Percentiles rank a stretch among this genome's conserved stretches.
Conservation (phyloP, 129 eudicot species). For the Oenanthe sinensis region DNA sequence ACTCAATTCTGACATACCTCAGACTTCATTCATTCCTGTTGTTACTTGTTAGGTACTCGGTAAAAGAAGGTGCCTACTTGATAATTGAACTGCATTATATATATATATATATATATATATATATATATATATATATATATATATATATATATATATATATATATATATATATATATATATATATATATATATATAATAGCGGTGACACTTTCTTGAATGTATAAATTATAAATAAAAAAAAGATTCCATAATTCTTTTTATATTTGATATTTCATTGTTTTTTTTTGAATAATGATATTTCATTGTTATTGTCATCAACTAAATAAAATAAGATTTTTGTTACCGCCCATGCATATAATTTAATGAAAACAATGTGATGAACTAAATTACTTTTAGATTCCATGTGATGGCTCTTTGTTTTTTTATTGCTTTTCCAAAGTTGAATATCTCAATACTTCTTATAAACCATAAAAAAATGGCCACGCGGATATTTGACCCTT, state of each 20-base stretch:
- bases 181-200: not conserved
- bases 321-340: not conserved
- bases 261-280: not conserved
- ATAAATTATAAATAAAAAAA: not conserved
- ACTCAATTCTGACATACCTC: not conserved
- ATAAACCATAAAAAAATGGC: not conserved
- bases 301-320: not conserved
- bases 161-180: not conserved
- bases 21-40: not conserved
- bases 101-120: not conserved
- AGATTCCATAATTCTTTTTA: not conserved
- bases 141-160: not conserved
- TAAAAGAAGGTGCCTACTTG: not conserved
- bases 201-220: not conserved
- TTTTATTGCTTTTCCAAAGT: not conserved
- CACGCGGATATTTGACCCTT: not conserved
- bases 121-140: not conserved
- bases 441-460: not conserved
- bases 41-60: not conserved
- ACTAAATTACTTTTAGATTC: not conserved
- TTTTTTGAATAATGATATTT: too few species aligned
- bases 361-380: not conserved
- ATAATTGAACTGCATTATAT: not conserved
- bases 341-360: not conserved
- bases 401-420: not conserved